These are phyloP conservation scores for Zygoascus hellenicus DNA, from an alignment of 1,139 yeast genomes.

Conservation along the genomic window DNA sequence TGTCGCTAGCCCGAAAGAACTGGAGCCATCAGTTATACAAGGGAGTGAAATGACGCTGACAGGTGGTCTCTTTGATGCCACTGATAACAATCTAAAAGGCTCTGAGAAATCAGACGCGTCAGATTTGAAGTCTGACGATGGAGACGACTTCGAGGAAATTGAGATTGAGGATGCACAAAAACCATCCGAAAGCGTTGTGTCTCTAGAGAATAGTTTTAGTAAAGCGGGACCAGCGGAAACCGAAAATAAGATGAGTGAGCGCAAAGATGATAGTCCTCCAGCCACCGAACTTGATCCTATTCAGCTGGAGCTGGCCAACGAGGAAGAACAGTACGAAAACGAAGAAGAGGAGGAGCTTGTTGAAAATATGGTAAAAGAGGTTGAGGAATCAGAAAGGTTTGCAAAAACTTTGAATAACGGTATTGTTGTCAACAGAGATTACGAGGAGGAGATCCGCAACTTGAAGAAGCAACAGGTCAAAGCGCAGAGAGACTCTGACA, in stretches of 20 bases:
- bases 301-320: constrained; percentile 26
- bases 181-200: background rate
- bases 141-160: background rate
- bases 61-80: too few relatives aligned
- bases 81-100: too few relatives aligned
- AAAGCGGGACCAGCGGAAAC: too few relatives aligned
- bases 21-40: background rate
- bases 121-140: background rate
- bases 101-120: too few relatives aligned
- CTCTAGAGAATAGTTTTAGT: background rate
- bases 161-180: background rate
- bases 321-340: constrained; percentile 48
- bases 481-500: constrained; percentile 83
- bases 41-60: background rate
- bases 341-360: constrained; percentile 67
- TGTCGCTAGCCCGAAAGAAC: background rate
- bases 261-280: background rate
- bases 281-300: constrained; percentile 3
- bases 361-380: constrained; percentile 61
- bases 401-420: constrained; percentile 41
- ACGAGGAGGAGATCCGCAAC: constrained; percentile 51
- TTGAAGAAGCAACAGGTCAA: constrained; percentile 48
- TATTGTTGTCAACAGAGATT: constrained; percentile 29
- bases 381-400: constrained; percentile 63
- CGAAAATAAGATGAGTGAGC: too few relatives aligned